These are phyloP conservation scores for Austropuccinia psidii DNA, from an alignment of 1,284 basidiomycete species.

Conservation along the genomic window DNA sequence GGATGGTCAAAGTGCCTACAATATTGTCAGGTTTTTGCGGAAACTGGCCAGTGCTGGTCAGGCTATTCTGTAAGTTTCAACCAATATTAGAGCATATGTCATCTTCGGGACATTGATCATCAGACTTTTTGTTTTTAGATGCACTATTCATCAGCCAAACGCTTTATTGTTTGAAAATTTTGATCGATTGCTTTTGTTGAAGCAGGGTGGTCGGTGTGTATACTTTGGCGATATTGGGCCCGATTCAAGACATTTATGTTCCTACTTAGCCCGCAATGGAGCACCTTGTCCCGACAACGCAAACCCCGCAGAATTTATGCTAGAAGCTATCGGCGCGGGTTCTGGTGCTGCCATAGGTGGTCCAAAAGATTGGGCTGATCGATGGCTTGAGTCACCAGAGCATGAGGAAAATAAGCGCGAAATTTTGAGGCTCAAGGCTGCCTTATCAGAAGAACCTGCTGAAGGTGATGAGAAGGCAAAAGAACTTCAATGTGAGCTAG, in stretches of 20 bases:
- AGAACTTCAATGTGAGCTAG: background rate
- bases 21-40: conserved; percentile 68
- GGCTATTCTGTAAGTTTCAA: conserved; percentile 52
- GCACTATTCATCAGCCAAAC: conserved; percentile 57
- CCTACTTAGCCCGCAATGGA: conserved; percentile 55
- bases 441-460: conserved; percentile 45
- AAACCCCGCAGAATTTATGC: conserved; percentile 51
- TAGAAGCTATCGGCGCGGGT: conserved; percentile 49
- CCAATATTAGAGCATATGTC: conserved; percentile 37
- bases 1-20: conserved; percentile 82
- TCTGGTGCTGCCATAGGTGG: conserved; percentile 45
- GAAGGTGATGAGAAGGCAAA: background rate
- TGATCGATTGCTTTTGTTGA: conserved; percentile 53
- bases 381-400: conserved; percentile 48
- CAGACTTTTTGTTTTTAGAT: conserved; percentile 46
- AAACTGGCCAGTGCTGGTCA: conserved; percentile 77
- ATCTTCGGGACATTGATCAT: conserved; percentile 55
- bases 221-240: conserved; percentile 56
- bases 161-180: conserved; percentile 57
- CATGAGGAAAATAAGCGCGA: conserved; percentile 47
- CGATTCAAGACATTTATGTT: conserved; percentile 53
- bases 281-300: conserved; percentile 52
- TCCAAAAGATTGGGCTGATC: conserved; percentile 50
- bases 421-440: conserved; percentile 51
- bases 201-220: conserved; percentile 52